Base-by-base conservation (phyloP, 176 grass and related monocot genomes). In the Musa beccarii region DNA sequence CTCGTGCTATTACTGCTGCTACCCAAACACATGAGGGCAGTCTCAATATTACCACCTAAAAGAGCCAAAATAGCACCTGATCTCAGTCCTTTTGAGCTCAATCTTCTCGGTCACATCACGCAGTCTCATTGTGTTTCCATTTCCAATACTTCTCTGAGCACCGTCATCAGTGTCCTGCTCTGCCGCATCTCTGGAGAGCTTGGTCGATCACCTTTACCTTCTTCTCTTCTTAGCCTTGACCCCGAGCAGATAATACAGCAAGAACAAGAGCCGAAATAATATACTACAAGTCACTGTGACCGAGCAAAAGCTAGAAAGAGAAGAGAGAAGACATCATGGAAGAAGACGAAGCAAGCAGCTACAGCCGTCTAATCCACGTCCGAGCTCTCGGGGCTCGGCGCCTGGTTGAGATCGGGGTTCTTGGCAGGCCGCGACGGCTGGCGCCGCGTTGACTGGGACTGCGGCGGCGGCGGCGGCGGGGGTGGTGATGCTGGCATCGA, bases 371-470 rank as follows among this genome's bases (percentile, higher is more conserved):
- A 43, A 43, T 92, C 92, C 73, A 86, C 81, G 76, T 96, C 92
- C 15, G 92, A 92, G 83, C 80, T 89, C 71, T 96, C 92, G 51
- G 92, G 92, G 84, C 86, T 92, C 0, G 92, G 89, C 66, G 79
- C 86, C 57, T 83, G 86, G 78, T 96, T 96, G 0, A 96, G 92
- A 89, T 96, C 92, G 73, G 92, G 92, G 67, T 96, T 85, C 86
- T 89, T 83, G 12, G 66, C 26, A 11, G 66, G 26, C 22, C 66
- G 66, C 28, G 24, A 25, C 26, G 10, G 10, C 23, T 68, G 24
- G 24, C 12, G 65, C 76, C 17, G 82, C 34, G 34, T 43, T 68
- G 69, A 80, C 81, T 73, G 53, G 4, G 34, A 5, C 66, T 84
- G 56, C 70, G 51, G 49, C 16, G 79, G 7, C 7, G 73, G 79